Conservation (phyloP, 2,329 filamentous ascomycete genomes). For the Scytalidium sp. region DNA sequence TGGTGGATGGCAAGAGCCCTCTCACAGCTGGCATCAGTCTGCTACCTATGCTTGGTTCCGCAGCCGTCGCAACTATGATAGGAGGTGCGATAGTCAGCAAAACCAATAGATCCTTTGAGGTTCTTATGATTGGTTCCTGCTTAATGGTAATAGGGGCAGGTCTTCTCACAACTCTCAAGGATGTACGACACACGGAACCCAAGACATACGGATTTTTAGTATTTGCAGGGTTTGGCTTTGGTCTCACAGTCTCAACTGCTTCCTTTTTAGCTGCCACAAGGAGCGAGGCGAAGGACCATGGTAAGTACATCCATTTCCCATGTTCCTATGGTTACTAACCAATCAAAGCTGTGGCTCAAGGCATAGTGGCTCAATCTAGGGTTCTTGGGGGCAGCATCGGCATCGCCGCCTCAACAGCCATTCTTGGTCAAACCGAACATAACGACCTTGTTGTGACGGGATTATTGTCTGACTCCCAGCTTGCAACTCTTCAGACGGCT, state of each 20-base stretch:
- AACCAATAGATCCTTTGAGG: constrained; percentile 51
- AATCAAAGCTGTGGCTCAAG: constrained; percentile 50
- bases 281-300: constrained; percentile 34
- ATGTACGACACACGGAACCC: constrained; percentile 5
- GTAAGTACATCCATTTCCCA: constrained; percentile 20
- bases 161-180: constrained; percentile 39
- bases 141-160: constrained; percentile 52
- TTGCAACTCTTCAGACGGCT: constrained; percentile 7
- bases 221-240: constrained; percentile 57
- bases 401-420: constrained; percentile 54
- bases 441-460: constrained; percentile 4
- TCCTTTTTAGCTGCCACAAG: constrained; percentile 53
- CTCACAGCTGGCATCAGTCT: constrained; percentile 55
- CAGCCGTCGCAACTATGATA: constrained; percentile 53
- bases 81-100: constrained; percentile 52
- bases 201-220: constrained; percentile 49
- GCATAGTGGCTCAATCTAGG: constrained; percentile 56
- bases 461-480: constrained; percentile 10
- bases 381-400: constrained; percentile 59
- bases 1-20: constrained; percentile 51
- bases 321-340: neutral
- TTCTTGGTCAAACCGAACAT: constrained; percentile 35
- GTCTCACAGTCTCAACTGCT: constrained; percentile 34
- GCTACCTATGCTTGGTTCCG: constrained; percentile 55
- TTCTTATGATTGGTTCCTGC: constrained; percentile 44